A percentile compares a stretch with the other conserved stretches of the same genome.
phyloP scores from a whole-genome alignment of 805 yeast species.

The Starmerella sp. region DNA sequence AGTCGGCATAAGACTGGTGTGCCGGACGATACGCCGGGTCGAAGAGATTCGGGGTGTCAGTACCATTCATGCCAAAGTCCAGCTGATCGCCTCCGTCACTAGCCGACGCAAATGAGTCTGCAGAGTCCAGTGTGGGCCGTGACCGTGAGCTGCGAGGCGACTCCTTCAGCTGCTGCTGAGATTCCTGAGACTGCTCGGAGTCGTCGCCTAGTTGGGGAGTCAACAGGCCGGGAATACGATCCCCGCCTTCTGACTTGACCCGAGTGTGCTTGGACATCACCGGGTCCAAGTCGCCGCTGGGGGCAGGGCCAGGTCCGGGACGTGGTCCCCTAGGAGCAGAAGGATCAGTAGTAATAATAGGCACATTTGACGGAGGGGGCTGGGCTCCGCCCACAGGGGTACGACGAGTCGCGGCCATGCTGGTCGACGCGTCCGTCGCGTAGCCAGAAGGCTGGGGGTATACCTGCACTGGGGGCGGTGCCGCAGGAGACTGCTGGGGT shows the following conservation, averaged over 20 bases:
- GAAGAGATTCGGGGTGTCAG: not conserved
- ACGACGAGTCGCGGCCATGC: not conserved
- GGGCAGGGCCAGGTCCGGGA: not conserved
- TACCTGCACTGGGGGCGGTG: not conserved
- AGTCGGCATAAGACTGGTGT: constrained; percentile 24
- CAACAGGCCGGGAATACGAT: constrained; percentile 24
- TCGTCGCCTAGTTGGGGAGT: constrained; percentile 12
- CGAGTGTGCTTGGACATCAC: constrained; percentile 16
- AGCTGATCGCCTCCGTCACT: constrained; percentile 12
- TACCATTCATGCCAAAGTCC: not conserved
- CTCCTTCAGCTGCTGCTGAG: not conserved
- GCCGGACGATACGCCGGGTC: constrained; percentile 15
- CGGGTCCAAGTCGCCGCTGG: not conserved
- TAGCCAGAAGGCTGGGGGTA: not conserved
- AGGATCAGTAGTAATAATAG: not conserved
- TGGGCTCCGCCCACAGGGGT: not conserved
- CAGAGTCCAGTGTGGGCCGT: constrained; percentile 15
- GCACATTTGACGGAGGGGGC: not conserved
- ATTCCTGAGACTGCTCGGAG: not conserved
- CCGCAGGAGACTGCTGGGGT: not conserved
- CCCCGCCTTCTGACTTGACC: constrained; percentile 28
- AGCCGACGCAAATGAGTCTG: constrained; percentile 24
- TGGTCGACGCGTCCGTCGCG: not conserved
- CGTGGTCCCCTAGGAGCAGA: not conserved
- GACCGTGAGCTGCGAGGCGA: constrained; percentile 11